A percentile compares a stretch with the other conserved stretches of the same genome.
These are phyloP conservation scores for Fomitopsis serialis DNA, from an alignment of 768 basidiomycete genomes.

Conservation along the genomic window DNA sequence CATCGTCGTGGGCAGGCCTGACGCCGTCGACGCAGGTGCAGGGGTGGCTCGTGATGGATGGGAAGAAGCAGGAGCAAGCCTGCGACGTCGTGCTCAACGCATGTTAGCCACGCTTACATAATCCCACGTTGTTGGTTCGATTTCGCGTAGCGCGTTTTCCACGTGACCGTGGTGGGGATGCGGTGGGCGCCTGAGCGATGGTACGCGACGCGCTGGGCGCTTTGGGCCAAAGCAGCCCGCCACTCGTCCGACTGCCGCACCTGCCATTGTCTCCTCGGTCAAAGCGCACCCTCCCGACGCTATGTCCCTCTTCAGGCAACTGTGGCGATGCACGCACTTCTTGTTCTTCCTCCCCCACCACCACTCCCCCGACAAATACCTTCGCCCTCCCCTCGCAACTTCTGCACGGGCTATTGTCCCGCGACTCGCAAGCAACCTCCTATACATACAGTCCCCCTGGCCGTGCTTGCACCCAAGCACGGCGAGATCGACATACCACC, in stretches of 20 bases:
- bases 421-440: neutral
- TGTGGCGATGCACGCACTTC: neutral
- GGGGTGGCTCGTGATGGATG: slow-evolving; percentile 3
- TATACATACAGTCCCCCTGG: neutral
- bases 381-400: neutral
- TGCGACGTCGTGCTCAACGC: slow-evolving; percentile 10
- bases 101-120: slow-evolving; percentile 15
- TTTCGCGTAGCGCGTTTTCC: slow-evolving; percentile 18
- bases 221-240: neutral
- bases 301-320: neutral
- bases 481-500: no score
- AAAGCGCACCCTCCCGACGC: neutral
- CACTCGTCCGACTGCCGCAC: neutral
- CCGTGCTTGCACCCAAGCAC: neutral
- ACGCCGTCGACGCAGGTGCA: slow-evolving; percentile 22
- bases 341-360: neutral
- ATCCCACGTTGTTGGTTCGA: slow-evolving; percentile 19
- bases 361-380: neutral
- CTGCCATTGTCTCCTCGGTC: neutral
- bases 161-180: slow-evolving; percentile 17
- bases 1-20: slow-evolving; percentile 23
- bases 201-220: neutral
- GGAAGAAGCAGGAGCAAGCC: neutral
- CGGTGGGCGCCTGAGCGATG: neutral
- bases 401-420: neutral